Evolutionary conservation across 2,329 filamentous ascomycete genomes (phyloP), one percentile per base, ranked within the genome.

Genomic region (Aaosphaeria pasadenensis): DNA sequence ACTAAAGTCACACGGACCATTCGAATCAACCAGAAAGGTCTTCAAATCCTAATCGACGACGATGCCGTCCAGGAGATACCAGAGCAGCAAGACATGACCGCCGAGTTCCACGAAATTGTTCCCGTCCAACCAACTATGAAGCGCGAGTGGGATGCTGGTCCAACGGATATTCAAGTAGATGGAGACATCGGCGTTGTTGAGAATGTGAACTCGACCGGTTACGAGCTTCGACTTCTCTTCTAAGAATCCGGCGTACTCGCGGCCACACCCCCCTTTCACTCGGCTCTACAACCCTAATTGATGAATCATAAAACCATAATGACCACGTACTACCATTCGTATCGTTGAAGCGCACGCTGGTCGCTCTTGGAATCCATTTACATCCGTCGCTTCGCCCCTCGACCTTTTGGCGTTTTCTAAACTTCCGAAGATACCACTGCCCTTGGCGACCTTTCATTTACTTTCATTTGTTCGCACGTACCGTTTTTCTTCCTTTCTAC

Each of bases 61-160:
- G 91, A 96, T 53, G 86, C 95, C 42, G 83, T 97, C 31, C 81
- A 82, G 40, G 87, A 92, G 67, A 77, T 97, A 45, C 82, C 84
- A 1, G 94, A 99, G 72, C 91, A 91, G 31, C 90, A 97, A 69
- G 92, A 96, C 63, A 94, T 97, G 87, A 75, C 80, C 35, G 81
- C 81, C 39, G 83, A 87, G 58, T 82, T 86, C 49, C 79, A 88
- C 48, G 86, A 94, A 57, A 77, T 88, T 55, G 74, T 48, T n/a
- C 58, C 64, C 30, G 66, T 73, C 43, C 67, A 75, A 44, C 69
- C 59, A 49, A 70, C 60, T 39, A 72, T 70, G 64, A 82, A 75
- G 65, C 77, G 73, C 60, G 79, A 78, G 63, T 83, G 74, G 80
- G 73, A 74, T 65, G 74, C 71, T 56, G 74, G 75, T 29, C 61